A percentile compares a stretch with the other conserved stretches of the same genome.
phyloP scores from a whole-genome alignment of 495 filamentous ascomycete species.

The Letharia columbiana region DNA sequence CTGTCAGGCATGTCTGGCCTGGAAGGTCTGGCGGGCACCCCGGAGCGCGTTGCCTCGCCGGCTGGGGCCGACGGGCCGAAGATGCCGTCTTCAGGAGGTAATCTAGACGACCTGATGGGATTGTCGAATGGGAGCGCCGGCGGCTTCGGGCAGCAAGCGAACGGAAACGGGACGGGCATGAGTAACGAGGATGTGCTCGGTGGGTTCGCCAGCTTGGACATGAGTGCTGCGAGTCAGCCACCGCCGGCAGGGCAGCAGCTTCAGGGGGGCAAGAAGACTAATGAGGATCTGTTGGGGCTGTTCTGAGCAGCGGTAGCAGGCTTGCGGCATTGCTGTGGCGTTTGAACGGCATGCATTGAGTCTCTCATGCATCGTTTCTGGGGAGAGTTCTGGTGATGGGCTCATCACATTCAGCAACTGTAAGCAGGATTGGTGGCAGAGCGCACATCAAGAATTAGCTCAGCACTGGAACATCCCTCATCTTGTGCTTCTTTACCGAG shows the following conservation, averaged over 20 bases:
- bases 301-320: constrained; percentile 46
- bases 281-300: constrained; percentile 83
- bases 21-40: constrained; percentile 69
- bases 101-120: constrained; percentile 85
- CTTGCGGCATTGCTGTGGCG: neutral
- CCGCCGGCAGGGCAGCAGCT: constrained; percentile 45
- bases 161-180: constrained; percentile 28
- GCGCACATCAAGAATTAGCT: neutral
- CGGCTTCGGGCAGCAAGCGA: constrained; percentile 18
- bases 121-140: constrained; percentile 52
- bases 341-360: neutral
- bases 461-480: neutral
- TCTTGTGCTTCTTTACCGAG: neutral
- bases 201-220: constrained; percentile 71
- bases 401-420: neutral
- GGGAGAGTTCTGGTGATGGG: neutral
- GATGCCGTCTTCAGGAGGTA: constrained; percentile 41
- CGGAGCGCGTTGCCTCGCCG: constrained; percentile 67
- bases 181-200: constrained; percentile 60
- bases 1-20: constrained; percentile 53
- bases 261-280: constrained; percentile 49
- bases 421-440: neutral
- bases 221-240: constrained; percentile 49
- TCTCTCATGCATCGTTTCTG: neutral
- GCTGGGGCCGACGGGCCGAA: constrained; percentile 35